Percentiles rank a stretch among this genome's conserved stretches.
These are phyloP conservation scores for Xylaria sp. DNA, from an alignment of 2,329 filamentous ascomycete genomes.

Conservation along the genomic window DNA sequence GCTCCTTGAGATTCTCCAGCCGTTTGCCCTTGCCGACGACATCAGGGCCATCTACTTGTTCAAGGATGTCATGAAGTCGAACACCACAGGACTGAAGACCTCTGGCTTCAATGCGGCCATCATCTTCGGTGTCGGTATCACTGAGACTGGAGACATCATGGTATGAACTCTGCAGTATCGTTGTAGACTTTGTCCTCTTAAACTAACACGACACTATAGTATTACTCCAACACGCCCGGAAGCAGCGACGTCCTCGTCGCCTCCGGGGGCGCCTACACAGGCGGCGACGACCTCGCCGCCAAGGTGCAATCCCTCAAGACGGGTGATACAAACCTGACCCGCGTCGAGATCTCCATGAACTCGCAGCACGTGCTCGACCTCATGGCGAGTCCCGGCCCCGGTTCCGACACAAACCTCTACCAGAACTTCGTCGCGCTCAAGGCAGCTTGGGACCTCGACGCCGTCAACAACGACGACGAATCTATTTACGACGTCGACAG, in stretches of 20 bases:
- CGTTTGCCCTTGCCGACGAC: slow-evolving; percentile 12
- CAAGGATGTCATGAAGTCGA: slow-evolving; percentile 42
- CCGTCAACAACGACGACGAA: slow-evolving; percentile 44
- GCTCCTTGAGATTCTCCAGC: slow-evolving; percentile 11
- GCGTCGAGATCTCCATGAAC: slow-evolving; percentile 42
- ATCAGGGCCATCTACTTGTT: slow-evolving; percentile 36
- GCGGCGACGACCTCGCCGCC: slow-evolving; percentile 42
- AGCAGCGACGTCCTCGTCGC: slow-evolving; percentile 35
- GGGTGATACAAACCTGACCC: slow-evolving; percentile 31
- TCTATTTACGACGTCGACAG: slow-evolving; percentile 38
- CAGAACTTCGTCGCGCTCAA: slow-evolving; percentile 39
- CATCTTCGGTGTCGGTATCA: slow-evolving; percentile 41
- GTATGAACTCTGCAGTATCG: slow-evolving; percentile 1
- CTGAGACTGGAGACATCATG: slow-evolving; percentile 39
- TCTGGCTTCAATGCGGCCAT: slow-evolving; percentile 41
- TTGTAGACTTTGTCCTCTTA: background rate
- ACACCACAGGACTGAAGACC: slow-evolving; percentile 37
- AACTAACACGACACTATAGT: slow-evolving; percentile 21
- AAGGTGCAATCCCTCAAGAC: slow-evolving; percentile 42
- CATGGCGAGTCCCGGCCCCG: slow-evolving; percentile 34
- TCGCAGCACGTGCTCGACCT: slow-evolving; percentile 38
- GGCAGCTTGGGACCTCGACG: slow-evolving; percentile 39
- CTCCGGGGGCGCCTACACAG: slow-evolving; percentile 41
- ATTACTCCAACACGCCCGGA: slow-evolving; percentile 40
- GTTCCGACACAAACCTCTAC: slow-evolving; percentile 33